Evolutionary conservation across 805 yeast species (phyloP).

Genomic region (Saturnispora hagleri): DNA sequence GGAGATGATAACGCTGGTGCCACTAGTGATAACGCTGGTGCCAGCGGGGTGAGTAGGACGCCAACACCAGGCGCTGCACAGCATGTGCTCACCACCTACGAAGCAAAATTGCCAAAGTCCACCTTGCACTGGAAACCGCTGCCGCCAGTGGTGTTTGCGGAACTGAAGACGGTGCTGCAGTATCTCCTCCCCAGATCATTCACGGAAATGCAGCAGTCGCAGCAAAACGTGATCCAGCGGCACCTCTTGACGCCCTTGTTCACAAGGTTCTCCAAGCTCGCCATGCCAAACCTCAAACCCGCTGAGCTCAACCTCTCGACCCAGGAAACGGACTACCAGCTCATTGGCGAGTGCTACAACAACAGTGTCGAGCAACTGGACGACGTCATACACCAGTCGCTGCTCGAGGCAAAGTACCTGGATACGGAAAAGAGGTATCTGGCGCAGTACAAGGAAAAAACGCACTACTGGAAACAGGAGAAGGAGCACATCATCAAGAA

Average conservation of each 20-base stretch:
- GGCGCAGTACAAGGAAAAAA: constrained; percentile 14
- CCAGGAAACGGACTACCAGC: constrained; percentile 15
- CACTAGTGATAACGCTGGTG: background rate
- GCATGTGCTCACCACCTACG: background rate
- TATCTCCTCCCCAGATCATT: constrained; percentile 7
- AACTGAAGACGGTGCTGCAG: constrained; percentile 7
- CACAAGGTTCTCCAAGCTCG: constrained; percentile 15
- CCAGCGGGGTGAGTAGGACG: background rate
- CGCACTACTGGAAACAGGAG: constrained; percentile 10
- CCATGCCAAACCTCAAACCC: constrained; percentile 21
- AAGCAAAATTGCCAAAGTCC: constrained; percentile 6
- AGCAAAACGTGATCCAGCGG: constrained; percentile 9
- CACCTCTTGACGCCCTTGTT: constrained; percentile 18
- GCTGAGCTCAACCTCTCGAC: constrained; percentile 21
- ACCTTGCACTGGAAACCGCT: constrained; percentile 9
- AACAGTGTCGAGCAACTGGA: constrained; percentile 24
- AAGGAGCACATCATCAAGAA: constrained; percentile 13
- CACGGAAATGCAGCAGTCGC: background rate
- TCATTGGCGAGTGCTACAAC: constrained; percentile 20
- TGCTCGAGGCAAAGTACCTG: constrained; percentile 16
- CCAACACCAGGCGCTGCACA: background rate
- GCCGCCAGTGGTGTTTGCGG: constrained; percentile 1
- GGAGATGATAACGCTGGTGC: background rate
- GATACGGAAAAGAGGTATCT: constrained; percentile 17
- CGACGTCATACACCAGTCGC: constrained; percentile 16